Evolutionary conservation across 495 filamentous ascomycete species (phyloP).

Genomic region (Bacidia rubella): DNA sequence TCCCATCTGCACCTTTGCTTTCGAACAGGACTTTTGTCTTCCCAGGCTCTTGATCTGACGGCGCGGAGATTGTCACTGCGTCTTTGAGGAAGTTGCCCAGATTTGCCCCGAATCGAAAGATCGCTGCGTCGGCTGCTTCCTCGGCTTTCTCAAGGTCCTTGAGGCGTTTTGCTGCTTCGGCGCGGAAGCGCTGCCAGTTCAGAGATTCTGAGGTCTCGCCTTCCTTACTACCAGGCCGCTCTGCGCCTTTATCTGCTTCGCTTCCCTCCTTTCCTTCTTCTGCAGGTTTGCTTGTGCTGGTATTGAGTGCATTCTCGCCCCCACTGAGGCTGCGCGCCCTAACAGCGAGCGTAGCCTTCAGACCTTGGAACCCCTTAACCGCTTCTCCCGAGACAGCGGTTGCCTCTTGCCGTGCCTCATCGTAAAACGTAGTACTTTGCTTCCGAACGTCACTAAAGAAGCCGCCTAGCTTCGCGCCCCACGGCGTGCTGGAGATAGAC

Average conservation of each 20-base stretch:
- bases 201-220: conserved; percentile 51
- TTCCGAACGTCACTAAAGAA: conserved; percentile 84
- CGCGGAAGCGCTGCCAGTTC: conserved; percentile 69
- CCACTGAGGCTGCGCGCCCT: conserved; percentile 63
- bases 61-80: conserved; percentile 77
- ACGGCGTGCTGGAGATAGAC: conserved; percentile 77
- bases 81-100: conserved; percentile 83
- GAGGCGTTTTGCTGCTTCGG: conserved; percentile 69
- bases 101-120: conserved; percentile 84
- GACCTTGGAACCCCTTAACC: conserved; percentile 63
- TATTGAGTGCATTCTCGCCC: conserved; percentile 19
- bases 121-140: conserved; percentile 93
- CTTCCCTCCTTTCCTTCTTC: conserved; percentile 5
- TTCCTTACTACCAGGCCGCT: conserved; percentile 26
- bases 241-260: conserved; percentile 14
- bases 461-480: conserved; percentile 78
- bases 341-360: conserved; percentile 52
- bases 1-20: conserved; percentile 80
- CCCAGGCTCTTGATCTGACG: conserved; percentile 27
- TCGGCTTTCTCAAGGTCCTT: conserved; percentile 90
- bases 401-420: conserved; percentile 70
- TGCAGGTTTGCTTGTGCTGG: background rate
- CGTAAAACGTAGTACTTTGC: conserved; percentile 76
- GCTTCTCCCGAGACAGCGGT: conserved; percentile 66
- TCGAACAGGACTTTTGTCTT: conserved; percentile 61